Conservation (phyloP, 2,329 filamentous ascomycete species). For the Uncinocarpus reesii region DNA sequence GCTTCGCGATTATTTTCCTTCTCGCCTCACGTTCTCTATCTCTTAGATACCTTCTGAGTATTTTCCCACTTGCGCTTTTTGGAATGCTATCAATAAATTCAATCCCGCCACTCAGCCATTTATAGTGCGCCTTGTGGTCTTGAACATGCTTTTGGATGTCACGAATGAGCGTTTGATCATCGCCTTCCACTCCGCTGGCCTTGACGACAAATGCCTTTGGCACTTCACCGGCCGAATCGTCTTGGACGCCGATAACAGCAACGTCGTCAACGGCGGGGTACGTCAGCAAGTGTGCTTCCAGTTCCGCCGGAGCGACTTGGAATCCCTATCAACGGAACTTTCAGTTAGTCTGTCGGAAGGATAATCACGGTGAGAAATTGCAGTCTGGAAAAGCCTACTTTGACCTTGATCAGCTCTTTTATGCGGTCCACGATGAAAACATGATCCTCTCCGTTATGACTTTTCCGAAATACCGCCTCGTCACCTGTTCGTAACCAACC, state of each 20-base stretch:
- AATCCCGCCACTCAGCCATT: slow-evolving; percentile 38
- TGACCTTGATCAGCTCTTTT: slow-evolving; percentile 25
- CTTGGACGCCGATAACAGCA: slow-evolving; percentile 43
- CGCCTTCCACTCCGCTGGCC: slow-evolving; percentile 22
- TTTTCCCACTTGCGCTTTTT: slow-evolving; percentile 42
- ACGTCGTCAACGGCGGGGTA: slow-evolving; percentile 37
- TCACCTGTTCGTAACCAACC: slow-evolving; percentile 25
- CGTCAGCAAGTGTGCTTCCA: slow-evolving; percentile 37
- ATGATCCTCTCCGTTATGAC: slow-evolving; percentile 17
- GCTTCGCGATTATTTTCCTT: slow-evolving; percentile 7
- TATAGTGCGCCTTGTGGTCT: slow-evolving; percentile 31
- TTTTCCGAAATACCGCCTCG: slow-evolving; percentile 17
- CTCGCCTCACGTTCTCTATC: slow-evolving; percentile 21
- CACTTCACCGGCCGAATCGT: slow-evolving; percentile 48
- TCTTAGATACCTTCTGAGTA: slow-evolving; percentile 37
- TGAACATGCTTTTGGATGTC: slow-evolving; percentile 27
- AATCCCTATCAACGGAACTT: slow-evolving; percentile 27
- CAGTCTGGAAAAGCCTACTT: too few species aligned
- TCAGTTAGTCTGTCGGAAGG: slow-evolving; percentile 9
- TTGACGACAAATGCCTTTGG: slow-evolving; percentile 55
- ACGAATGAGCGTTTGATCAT: slow-evolving; percentile 19
- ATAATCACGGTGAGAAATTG: too few species aligned
- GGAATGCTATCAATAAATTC: slow-evolving; percentile 38
- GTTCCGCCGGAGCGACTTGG: slow-evolving; percentile 42
- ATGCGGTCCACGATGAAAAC: slow-evolving; percentile 37